These are phyloP conservation scores for Aschersonia sp. DNA, from an alignment of 2,329 filamentous ascomycete genomes.

Conservation along the genomic window DNA sequence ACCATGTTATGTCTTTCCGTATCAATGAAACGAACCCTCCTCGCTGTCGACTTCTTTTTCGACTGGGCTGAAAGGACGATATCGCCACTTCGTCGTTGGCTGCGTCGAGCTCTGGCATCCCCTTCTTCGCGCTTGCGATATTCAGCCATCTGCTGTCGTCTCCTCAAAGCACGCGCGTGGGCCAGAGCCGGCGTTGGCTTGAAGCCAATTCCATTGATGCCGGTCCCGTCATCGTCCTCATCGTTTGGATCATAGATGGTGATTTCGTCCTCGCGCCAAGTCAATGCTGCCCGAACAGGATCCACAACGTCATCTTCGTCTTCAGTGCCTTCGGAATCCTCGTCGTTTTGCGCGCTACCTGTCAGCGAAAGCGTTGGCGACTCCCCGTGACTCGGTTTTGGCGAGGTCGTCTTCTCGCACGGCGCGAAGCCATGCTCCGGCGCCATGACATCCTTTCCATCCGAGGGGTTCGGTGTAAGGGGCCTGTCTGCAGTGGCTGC, in stretches of 20 bases:
- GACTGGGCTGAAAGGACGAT: conserved; percentile 11
- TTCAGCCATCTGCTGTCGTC: conserved; percentile 45
- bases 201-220: conserved; percentile 55
- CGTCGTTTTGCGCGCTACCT: background rate
- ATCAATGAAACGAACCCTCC: conserved; percentile 26
- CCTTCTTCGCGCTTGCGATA: conserved; percentile 46
- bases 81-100: conserved; percentile 29
- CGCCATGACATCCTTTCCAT: background rate
- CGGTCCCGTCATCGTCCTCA: conserved; percentile 50
- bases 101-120: conserved; percentile 43
- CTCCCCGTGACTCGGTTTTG: conserved; percentile 18
- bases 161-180: conserved; percentile 38
- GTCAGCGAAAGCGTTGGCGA: conserved; percentile 4
- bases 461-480: background rate
- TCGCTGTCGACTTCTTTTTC: conserved; percentile 12
- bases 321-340: conserved; percentile 8
- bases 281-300: conserved; percentile 42
- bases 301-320: conserved; percentile 28
- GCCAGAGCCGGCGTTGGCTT: conserved; percentile 47
- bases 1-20: conserved; percentile 18
- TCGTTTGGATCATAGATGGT: conserved; percentile 51
- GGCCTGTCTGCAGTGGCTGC: background rate
- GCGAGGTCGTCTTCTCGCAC: conserved; percentile 22
- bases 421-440: conserved; percentile 16
- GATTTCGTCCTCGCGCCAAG: conserved; percentile 55